A percentile compares a stretch with the other conserved stretches of the same genome.
These are phyloP conservation scores for Cladosporium sp. DNA, from an alignment of 2,329 filamentous ascomycete genomes.

Conservation along the genomic window DNA sequence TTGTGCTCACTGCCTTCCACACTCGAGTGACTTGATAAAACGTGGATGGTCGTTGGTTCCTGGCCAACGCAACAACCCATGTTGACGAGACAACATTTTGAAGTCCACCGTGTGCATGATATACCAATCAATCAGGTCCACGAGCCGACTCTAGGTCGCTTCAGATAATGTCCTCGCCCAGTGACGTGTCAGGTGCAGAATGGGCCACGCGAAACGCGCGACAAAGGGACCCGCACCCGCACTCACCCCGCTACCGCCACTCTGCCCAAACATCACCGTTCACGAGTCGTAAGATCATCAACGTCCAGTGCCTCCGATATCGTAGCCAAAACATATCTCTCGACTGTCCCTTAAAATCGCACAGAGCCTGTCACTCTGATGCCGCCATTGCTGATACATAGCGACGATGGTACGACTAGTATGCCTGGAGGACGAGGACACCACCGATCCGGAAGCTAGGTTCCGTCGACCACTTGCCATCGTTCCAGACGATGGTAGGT, in stretches of 20 bases:
- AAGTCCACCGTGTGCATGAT: too few relatives aligned
- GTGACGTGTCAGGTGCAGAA: too few relatives aligned
- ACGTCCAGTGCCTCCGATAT: constrained; percentile 7
- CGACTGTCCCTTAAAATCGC: background rate
- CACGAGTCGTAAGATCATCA: constrained; percentile 6
- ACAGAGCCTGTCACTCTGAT: constrained; percentile 10
- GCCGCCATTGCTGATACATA: constrained; percentile 1
- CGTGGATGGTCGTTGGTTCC: too few relatives aligned
- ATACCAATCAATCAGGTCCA: too few relatives aligned
- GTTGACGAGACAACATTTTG: too few relatives aligned
- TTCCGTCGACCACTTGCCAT: background rate
- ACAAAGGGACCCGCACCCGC: background rate
- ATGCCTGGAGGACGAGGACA: constrained; percentile 11
- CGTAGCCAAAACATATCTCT: background rate
- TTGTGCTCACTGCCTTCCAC: too few relatives aligned
- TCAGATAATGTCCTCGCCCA: too few relatives aligned
- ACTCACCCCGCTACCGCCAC: background rate
- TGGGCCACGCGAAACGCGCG: background rate
- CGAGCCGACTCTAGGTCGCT: too few relatives aligned
- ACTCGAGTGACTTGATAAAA: too few relatives aligned
- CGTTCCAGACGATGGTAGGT: constrained; percentile 25
- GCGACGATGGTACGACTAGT: constrained; percentile 12
- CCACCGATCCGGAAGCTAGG: constrained; percentile 11
- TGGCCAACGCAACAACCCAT: too few relatives aligned
- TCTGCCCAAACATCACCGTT: background rate